phyloP scores from a whole-genome alignment of 2,329 filamentous ascomycete species.

The Aspergillaceae sp. region DNA sequence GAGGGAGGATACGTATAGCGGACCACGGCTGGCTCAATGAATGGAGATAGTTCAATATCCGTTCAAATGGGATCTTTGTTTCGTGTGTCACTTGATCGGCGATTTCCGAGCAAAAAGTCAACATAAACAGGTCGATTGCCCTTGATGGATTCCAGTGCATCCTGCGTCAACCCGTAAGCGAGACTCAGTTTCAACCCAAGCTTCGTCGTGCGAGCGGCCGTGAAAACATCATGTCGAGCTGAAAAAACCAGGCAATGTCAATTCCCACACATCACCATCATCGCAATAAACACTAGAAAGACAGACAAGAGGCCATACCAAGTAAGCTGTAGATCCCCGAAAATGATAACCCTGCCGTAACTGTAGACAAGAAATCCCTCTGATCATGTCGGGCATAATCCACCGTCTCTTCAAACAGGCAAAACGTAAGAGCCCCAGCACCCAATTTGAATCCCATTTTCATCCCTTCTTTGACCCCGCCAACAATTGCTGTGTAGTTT shows the following conservation, averaged over 20 bases:
- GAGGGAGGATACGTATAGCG: not conserved
- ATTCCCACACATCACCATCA: not conserved
- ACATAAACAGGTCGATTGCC: constrained; percentile 69
- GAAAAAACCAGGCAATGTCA: constrained; percentile 3
- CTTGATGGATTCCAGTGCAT: constrained; percentile 58
- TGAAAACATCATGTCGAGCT: constrained; percentile 74
- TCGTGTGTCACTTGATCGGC: constrained; percentile 15
- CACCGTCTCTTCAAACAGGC: constrained; percentile 75
- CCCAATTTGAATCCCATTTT: constrained; percentile 63
- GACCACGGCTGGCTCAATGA: not conserved
- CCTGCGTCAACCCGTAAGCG: constrained; percentile 72
- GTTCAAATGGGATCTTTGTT: constrained; percentile 12
- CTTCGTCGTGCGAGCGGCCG: constrained; percentile 67
- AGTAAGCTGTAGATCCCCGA: constrained; percentile 80
- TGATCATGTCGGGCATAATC: constrained; percentile 53
- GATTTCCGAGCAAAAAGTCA: constrained; percentile 51
- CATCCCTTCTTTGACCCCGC: constrained; percentile 68
- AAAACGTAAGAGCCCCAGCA: constrained; percentile 66
- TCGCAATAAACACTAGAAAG: too few species aligned
- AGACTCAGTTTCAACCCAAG: constrained; percentile 71
- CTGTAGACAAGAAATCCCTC: constrained; percentile 71
- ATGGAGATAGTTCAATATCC: not conserved
- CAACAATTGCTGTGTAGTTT: constrained; percentile 77
- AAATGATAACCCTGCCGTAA: constrained; percentile 72
- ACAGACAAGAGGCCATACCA: constrained; percentile 49